Conservation (phyloP, 352 stramenopile species). For the Phytophthora megakarya region DNA sequence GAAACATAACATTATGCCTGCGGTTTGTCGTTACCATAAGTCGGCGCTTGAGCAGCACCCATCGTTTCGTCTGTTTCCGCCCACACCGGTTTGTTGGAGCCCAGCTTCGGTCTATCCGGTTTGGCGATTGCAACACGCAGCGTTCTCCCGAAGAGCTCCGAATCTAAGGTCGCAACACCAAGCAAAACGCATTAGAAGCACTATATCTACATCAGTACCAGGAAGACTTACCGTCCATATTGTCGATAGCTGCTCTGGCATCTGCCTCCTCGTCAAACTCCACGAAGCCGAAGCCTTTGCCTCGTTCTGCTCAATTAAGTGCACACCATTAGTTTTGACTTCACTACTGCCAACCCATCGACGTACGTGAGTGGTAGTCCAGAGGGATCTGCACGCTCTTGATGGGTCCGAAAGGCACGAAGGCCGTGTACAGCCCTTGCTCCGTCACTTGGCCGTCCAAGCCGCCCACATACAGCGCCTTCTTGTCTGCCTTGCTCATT, state of each 20-base stretch:
- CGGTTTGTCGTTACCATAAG: not conserved
- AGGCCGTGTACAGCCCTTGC: constrained; percentile 85
- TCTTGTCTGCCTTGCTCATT: constrained; percentile 60
- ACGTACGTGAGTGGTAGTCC: constrained; percentile 76
- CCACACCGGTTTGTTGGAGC: constrained; percentile 83
- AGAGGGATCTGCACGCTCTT: constrained; percentile 81
- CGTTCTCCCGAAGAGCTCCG: constrained; percentile 92
- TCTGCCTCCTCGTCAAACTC: constrained; percentile 92
- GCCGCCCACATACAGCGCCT: constrained; percentile 90
- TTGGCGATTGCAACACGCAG: constrained; percentile 93
- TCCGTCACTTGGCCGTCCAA: constrained; percentile 90
- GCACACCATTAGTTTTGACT: not conserved
- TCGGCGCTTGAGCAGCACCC: constrained; percentile 16
- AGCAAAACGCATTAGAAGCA: constrained; percentile 12
- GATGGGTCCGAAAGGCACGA: constrained; percentile 83
- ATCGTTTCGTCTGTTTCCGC: constrained; percentile 50
- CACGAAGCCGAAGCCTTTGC: constrained; percentile 95
- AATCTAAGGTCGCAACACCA: too few species aligned
- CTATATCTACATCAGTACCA: not conserved
- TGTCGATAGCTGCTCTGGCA: constrained; percentile 93
- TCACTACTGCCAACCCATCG: not conserved
- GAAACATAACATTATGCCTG: constrained; percentile 2
- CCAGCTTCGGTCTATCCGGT: constrained; percentile 75
- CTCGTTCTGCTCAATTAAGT: constrained; percentile 46
- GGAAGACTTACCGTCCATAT: constrained; percentile 89